Base-by-base conservation (phyloP, 345 rosid species). In the Aegle marmelos region DNA sequence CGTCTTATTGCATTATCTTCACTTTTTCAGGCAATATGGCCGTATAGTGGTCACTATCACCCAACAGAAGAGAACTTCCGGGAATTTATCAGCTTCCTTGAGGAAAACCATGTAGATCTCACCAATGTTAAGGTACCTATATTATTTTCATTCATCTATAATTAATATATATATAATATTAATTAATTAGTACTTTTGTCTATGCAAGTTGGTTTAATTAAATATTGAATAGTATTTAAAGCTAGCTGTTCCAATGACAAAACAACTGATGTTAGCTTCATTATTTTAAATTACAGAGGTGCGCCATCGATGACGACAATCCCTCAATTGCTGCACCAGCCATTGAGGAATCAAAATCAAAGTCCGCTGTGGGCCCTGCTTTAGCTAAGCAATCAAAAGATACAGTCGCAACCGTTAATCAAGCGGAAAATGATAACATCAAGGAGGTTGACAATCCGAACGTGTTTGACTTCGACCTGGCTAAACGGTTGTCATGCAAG, bases 31-130 rank as follows among this genome's bases (percentile, higher is more conserved):
- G 98, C 98, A 33, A 84, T 94, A 45, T 96, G 98, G 99, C 97
- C 98, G 0, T 94, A 96, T 70, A 96, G 99, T 63, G 99, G 99
- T 64, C 99, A 96, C 80, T 96, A 96, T 80, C 98, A 65, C 70
- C 99, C 99, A 11, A 96, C 97, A 0, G 98, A 94, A 64, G 99
- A 91, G n/a, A 91, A 96, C 65, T 94, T 96, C 82, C 79, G 36
- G 84, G 99, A 91, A 62, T 96, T 94, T 81, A 83, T 94, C 9
- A 70, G 76, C 73, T 96, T 90, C 77, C 93, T 96, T 19, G 76
- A 82, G 70, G 97, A 91, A 33, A 83, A 94, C 63, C 34, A 84
- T 10, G 95, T 96, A 2, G 91, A 96, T 80, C 97, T 96, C 72
- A 83, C 91, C 68, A 80, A 89, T 58, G 99, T 94, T 10, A 91